phyloP scores from a whole-genome alignment of 371 early-diverging fungal genomes.

The Funneliformis caledonium region DNA sequence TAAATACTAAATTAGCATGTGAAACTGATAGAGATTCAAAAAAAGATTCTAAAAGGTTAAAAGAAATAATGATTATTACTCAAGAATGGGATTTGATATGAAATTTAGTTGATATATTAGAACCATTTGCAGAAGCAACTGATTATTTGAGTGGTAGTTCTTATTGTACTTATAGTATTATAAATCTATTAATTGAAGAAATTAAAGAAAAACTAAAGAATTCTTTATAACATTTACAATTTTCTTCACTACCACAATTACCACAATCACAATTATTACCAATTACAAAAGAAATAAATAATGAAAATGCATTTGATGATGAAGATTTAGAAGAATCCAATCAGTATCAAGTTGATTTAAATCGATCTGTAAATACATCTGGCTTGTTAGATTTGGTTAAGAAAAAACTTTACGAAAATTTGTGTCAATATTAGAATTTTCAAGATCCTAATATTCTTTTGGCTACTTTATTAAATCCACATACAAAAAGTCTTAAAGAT shows the following conservation, averaged over 20 bases:
- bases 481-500: not conserved
- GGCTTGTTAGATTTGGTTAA: not conserved
- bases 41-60: not conserved
- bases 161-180: not conserved
- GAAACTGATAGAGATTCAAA: not conserved
- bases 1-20: not conserved
- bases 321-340: not conserved
- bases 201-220: not conserved
- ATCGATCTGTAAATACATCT: not conserved
- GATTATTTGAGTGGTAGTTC: not conserved
- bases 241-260: too few relatives aligned
- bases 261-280: too few relatives aligned
- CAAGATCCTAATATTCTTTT: not conserved
- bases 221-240: too few relatives aligned
- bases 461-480: not conserved
- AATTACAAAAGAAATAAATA: not conserved
- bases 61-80: conserved; percentile 10
- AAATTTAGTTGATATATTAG: conserved; percentile 2
- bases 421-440: not conserved
- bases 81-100: not conserved
- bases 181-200: not conserved
- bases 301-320: not conserved
- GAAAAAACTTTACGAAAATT: not conserved
- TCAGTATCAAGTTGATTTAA: not conserved
- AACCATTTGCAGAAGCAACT: conserved; percentile 19